phyloP scores from a whole-genome alignment of 202 grass and related monocot species.

The Schoenoplectus tabernaemontani region DNA sequence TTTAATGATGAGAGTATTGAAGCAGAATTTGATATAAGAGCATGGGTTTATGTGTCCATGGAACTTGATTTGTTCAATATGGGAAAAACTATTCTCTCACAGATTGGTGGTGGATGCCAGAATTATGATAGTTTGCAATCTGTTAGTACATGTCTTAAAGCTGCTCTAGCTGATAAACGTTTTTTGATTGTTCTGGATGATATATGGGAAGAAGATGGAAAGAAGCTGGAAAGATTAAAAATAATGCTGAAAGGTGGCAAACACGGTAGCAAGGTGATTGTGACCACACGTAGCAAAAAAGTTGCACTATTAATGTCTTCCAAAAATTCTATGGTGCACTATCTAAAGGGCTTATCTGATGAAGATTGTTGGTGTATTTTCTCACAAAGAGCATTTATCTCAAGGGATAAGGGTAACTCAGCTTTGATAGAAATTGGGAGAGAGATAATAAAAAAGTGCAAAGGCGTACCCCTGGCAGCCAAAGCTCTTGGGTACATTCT shows the following conservation, averaged over 20 bases:
- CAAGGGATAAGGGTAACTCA: not conserved
- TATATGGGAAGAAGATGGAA: slow-evolving; percentile 33
- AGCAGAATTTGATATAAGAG: slow-evolving; percentile 22
- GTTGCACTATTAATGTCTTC: slow-evolving; percentile 31
- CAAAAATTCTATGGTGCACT: slow-evolving; percentile 10
- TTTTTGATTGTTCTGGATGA: slow-evolving; percentile 47
- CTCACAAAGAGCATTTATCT: slow-evolving; percentile 34
- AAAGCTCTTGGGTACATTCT: slow-evolving; percentile 34
- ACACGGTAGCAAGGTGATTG: slow-evolving; percentile 23
- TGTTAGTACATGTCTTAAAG: slow-evolving; percentile 12
- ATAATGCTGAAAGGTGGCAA: slow-evolving; percentile 16
- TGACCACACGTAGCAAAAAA: slow-evolving; percentile 32
- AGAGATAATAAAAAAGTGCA: slow-evolving; percentile 44
- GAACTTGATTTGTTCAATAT: slow-evolving; percentile 27
- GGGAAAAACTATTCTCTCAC: slow-evolving; percentile 27
- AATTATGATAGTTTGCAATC: slow-evolving; percentile 10
- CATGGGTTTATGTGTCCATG: slow-evolving; percentile 38
- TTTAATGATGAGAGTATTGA: slow-evolving; percentile 26
- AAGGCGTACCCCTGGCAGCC: slow-evolving; percentile 39
- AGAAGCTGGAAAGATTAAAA: slow-evolving; percentile 22
- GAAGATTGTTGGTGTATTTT: slow-evolving; percentile 41
- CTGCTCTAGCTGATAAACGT: slow-evolving; percentile 12
- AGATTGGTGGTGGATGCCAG: not conserved
- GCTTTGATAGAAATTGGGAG: slow-evolving; percentile 16
- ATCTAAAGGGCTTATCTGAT: slow-evolving; percentile 21